phyloP scores from a whole-genome alignment of 257 asterid genomes.

The Jacaranda mimosifolia region DNA sequence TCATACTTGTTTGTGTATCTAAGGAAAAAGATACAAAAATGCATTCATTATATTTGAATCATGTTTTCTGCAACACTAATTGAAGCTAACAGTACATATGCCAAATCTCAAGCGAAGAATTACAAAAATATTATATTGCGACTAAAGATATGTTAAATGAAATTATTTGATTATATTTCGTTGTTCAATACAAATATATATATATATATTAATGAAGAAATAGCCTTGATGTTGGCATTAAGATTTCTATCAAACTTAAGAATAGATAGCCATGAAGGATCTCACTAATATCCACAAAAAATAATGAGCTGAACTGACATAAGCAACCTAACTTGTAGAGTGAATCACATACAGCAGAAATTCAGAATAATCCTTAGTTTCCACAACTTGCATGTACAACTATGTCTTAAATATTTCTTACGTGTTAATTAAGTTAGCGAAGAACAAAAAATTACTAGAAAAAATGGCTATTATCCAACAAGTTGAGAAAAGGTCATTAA shows the following conservation, averaged over 20 bases:
- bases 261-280: slow-evolving; percentile 7
- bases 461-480: slow-evolving; percentile 1
- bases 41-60: too few relatives aligned
- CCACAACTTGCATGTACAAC: slow-evolving; percentile 27
- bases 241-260: slow-evolving; percentile 13
- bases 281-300: slow-evolving; percentile 38
- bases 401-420: slow-evolving; percentile 16
- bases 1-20: too few relatives aligned
- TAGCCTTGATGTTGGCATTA: too few relatives aligned
- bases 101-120: neutral
- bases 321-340: slow-evolving; percentile 32
- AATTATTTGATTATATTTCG: neutral
- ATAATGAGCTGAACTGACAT: slow-evolving; percentile 19
- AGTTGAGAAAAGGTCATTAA: slow-evolving; percentile 2
- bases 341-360: slow-evolving; percentile 27
- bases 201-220: too few relatives aligned
- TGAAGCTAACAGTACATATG: neutral
- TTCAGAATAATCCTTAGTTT: neutral
- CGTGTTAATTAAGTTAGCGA: neutral
- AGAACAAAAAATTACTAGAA: neutral
- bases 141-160: slow-evolving; percentile 1
- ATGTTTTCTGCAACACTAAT: too few relatives aligned
- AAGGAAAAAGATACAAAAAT: too few relatives aligned
- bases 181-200: slow-evolving; percentile 28
- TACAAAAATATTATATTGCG: neutral